Percentiles rank a stretch among this genome's conserved stretches.
Conservation (phyloP, 208 protist genomes). For the Tetramitus jugosus region DNA sequence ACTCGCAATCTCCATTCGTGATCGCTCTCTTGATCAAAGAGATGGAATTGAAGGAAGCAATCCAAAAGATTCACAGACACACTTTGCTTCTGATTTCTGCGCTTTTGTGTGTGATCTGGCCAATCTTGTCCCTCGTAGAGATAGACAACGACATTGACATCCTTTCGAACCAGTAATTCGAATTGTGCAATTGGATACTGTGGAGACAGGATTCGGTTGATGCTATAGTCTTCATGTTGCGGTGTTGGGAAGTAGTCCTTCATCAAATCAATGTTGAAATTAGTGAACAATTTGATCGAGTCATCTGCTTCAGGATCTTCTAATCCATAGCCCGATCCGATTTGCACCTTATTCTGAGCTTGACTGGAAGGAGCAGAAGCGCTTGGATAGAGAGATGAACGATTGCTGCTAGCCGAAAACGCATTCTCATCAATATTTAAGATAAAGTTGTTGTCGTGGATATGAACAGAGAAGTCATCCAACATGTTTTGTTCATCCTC, state of each 20-base stretch:
- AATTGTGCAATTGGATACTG: constrained; percentile 8
- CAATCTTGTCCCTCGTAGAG: constrained; percentile 5
- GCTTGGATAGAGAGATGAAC: too few relatives aligned
- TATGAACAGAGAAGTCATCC: too few relatives aligned
- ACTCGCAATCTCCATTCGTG: neutral
- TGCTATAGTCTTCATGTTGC: neutral
- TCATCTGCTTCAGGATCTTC: neutral
- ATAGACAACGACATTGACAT: neutral
- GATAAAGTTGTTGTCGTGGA: too few relatives aligned
- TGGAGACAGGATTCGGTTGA: neutral
- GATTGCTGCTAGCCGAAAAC: too few relatives aligned
- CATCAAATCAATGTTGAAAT: neutral
- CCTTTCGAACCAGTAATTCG: neutral
- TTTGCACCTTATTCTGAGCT: too few relatives aligned
- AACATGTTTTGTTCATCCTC: too few relatives aligned
- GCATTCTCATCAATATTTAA: too few relatives aligned
- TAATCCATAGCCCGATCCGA: too few relatives aligned
- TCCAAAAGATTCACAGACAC: neutral
- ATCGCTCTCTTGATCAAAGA: neutral
- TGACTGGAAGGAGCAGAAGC: too few relatives aligned
- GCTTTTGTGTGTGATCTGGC: too few relatives aligned
- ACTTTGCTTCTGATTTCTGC: neutral
- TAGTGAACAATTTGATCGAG: neutral
- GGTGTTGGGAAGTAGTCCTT: neutral
- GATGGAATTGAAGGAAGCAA: neutral